Evolutionary conservation across 495 filamentous ascomycete species (phyloP).

Genomic region (Massariosphaeria phaeospora): DNA sequence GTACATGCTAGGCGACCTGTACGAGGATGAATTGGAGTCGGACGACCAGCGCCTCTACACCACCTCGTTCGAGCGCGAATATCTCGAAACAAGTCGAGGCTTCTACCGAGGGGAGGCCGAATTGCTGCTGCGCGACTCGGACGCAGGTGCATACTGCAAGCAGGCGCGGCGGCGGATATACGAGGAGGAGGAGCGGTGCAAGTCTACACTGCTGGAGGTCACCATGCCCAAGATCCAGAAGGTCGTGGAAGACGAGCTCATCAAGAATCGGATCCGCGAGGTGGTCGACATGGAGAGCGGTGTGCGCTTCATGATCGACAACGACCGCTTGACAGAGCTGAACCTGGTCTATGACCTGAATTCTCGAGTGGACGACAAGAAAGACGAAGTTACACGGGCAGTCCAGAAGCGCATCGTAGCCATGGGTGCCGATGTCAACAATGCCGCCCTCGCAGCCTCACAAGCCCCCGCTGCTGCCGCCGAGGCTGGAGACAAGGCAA

Average conservation of each 20-base stretch:
- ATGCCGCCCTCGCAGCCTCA: constrained; percentile 48
- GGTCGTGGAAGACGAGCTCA: constrained; percentile 76
- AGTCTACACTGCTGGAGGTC: constrained; percentile 64
- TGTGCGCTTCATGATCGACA: constrained; percentile 83
- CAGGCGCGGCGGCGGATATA: constrained; percentile 64
- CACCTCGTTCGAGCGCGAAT: constrained; percentile 73
- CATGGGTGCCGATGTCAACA: constrained; percentile 76
- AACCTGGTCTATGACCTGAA: constrained; percentile 72
- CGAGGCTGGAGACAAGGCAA: constrained; percentile 32
- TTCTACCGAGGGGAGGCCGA: constrained; percentile 78
- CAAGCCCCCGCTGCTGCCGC: constrained; percentile 25
- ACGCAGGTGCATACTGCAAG: constrained; percentile 80
- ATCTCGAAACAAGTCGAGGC: constrained; percentile 59
- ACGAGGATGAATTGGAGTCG: constrained; percentile 70
- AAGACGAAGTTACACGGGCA: constrained; percentile 60
- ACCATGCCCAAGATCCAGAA: constrained; percentile 68
- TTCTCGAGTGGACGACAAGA: constrained; percentile 70
- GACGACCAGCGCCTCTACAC: constrained; percentile 77
- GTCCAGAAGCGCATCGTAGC: constrained; percentile 72
- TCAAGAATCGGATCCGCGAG: constrained; percentile 67
- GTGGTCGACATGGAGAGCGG: constrained; percentile 84
- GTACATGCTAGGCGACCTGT: constrained; percentile 86
- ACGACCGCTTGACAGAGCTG: constrained; percentile 73
- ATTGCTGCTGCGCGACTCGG: constrained; percentile 65
- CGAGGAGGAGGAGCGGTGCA: constrained; percentile 78